phyloP scores from a whole-genome alignment of 176 grass and related monocot species.

The Panicum miliaceum region DNA sequence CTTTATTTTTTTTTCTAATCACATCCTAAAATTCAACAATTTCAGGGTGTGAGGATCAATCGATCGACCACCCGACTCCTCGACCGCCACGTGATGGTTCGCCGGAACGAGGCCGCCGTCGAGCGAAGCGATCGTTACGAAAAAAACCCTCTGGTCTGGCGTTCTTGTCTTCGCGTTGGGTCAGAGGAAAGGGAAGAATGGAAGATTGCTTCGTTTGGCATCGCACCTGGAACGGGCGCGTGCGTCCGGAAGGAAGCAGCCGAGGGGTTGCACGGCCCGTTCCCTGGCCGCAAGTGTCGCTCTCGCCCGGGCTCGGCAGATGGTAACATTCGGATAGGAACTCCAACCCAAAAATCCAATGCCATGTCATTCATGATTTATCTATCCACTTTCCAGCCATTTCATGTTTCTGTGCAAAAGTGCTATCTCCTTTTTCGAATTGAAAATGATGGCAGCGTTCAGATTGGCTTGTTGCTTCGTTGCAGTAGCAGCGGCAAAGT shows the following conservation, averaged over 20 bases:
- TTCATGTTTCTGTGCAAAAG: conserved; percentile 9
- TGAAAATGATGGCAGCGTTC: neutral
- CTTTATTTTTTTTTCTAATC: no score
- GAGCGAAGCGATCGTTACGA: neutral
- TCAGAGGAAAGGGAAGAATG: neutral
- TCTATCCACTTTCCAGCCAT: neutral
- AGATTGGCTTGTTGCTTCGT: neutral
- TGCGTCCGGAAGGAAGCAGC: neutral
- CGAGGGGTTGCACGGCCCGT: neutral
- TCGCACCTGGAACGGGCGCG: neutral
- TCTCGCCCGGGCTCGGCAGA: neutral
- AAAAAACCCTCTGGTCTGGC: neutral
- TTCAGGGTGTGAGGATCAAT: no score
- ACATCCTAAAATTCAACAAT: no score
- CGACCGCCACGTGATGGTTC: neutral
- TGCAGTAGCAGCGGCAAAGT: neutral
- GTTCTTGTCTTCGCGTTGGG: neutral
- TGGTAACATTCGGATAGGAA: conserved; percentile 28
- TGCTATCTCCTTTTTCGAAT: neutral
- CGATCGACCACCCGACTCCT: no score
- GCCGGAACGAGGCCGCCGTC: neutral
- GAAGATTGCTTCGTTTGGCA: neutral
- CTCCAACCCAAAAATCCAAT: neutral
- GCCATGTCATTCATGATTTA: neutral
- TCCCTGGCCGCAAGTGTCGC: conserved; percentile 12